Conservation (phyloP, 352 stramenopile species). For the Pythium graminicola region DNA sequence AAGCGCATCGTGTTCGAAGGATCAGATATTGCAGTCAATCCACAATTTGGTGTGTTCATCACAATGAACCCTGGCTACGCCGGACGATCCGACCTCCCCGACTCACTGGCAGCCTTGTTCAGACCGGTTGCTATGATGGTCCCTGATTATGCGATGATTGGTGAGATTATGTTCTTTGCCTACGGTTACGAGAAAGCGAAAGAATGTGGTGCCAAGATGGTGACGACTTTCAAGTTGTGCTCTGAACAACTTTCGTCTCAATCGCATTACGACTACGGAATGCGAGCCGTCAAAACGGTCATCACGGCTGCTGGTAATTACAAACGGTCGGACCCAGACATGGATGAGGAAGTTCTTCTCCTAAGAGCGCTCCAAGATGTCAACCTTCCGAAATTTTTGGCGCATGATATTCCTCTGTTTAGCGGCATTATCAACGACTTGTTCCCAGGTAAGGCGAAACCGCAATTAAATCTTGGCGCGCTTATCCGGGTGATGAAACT, state of each 20-base stretch:
- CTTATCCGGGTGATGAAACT: slow-evolving; percentile 89
- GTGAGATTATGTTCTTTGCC: slow-evolving; percentile 89
- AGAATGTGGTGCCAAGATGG: slow-evolving; percentile 73
- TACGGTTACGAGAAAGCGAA: slow-evolving; percentile 67
- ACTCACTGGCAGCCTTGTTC: slow-evolving; percentile 82
- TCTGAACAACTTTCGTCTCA: slow-evolving; percentile 87
- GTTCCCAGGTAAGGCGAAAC: slow-evolving; percentile 88
- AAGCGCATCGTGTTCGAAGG: slow-evolving; percentile 92
- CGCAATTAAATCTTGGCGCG: slow-evolving; percentile 81
- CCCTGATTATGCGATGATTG: slow-evolving; percentile 85
- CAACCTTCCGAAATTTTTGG: slow-evolving; percentile 94
- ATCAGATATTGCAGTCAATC: slow-evolving; percentile 92
- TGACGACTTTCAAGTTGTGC: slow-evolving; percentile 86
- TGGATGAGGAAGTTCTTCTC: slow-evolving; percentile 92
- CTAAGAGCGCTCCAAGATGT: slow-evolving; percentile 93
- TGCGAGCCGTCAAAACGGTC: slow-evolving; percentile 87
- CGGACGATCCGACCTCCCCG: slow-evolving; percentile 80
- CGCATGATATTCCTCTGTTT: slow-evolving; percentile 93
- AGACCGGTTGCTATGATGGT: slow-evolving; percentile 90
- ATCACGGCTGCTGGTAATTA: slow-evolving; percentile 85
- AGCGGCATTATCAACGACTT: slow-evolving; percentile 94
- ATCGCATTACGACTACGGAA: slow-evolving; percentile 90
- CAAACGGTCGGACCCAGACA: slow-evolving; percentile 89
- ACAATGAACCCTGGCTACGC: slow-evolving; percentile 90
- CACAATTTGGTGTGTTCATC: slow-evolving; percentile 88